Evolutionary conservation across 352 stramenopile species (phyloP).

Genomic region (Globisporangium heterothallicum): DNA sequence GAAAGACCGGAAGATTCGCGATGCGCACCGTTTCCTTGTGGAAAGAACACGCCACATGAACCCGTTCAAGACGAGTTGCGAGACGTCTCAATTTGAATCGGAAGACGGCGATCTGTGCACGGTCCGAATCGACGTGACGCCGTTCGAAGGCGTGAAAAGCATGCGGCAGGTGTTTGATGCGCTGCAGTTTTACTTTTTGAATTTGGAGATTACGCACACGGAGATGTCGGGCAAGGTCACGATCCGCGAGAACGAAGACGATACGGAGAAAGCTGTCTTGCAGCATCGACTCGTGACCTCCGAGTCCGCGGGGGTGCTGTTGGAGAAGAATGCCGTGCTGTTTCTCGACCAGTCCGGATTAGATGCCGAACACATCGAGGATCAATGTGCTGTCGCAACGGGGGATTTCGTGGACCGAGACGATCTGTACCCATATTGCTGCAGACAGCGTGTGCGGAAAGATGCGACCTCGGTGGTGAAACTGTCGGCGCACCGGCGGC

Average conservation of each 20-base stretch:
- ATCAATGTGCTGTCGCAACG: slow-evolving; percentile 2
- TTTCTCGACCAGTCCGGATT: slow-evolving; percentile 12
- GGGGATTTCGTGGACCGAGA: slow-evolving; percentile 12
- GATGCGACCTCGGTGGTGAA: slow-evolving; percentile 16
- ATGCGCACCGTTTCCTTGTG: slow-evolving; percentile 26
- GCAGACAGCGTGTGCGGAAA: slow-evolving; percentile 14
- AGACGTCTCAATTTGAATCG: slow-evolving; percentile 40
- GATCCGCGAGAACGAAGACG: slow-evolving; percentile 31
- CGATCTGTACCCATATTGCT: slow-evolving; percentile 13
- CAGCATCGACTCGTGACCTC: slow-evolving; percentile 7
- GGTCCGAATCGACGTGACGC: slow-evolving; percentile 37
- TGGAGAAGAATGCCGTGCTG: slow-evolving; percentile 8
- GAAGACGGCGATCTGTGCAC: slow-evolving; percentile 34
- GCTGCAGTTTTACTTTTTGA: slow-evolving; percentile 16
- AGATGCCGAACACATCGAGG: not conserved
- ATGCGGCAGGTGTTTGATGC: slow-evolving; percentile 37
- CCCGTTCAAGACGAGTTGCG: slow-evolving; percentile 21
- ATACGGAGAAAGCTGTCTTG: not conserved
- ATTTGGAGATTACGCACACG: slow-evolving; percentile 34
- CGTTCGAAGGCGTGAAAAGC: slow-evolving; percentile 23
- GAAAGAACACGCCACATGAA: slow-evolving; percentile 24
- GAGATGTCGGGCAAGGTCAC: slow-evolving; percentile 36
- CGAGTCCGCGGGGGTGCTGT: not conserved
- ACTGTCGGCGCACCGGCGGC: not conserved
- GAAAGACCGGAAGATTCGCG: slow-evolving; percentile 23